Conservation (phyloP, 148 eudicot genomes). For the Talinum fruticosum region DNA sequence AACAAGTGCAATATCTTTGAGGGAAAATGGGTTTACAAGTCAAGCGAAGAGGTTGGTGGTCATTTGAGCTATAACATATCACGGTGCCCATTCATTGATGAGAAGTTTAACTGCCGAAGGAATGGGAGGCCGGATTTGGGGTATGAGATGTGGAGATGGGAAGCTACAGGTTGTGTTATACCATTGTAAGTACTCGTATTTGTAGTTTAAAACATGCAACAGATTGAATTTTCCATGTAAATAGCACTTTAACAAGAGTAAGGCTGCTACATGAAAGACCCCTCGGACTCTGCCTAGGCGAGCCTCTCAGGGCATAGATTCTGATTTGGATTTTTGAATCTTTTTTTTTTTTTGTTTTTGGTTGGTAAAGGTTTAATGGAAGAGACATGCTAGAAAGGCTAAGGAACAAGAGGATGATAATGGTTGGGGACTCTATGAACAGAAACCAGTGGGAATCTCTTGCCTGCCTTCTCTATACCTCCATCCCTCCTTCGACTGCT, state of each 20-base stretch:
- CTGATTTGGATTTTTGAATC: background rate
- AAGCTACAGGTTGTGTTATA: conserved; percentile 40
- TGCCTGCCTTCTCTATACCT: conserved; percentile 46
- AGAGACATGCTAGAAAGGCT: conserved; percentile 35
- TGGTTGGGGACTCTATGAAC: conserved; percentile 44
- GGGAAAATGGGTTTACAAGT: conserved; percentile 46
- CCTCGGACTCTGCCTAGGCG: background rate
- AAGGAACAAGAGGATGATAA: conserved; percentile 39
- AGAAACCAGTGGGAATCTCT: conserved; percentile 51
- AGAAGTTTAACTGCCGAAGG: conserved; percentile 44
- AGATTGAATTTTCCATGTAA: background rate
- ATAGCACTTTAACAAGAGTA: background rate
- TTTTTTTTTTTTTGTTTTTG: background rate
- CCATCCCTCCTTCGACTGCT: conserved; percentile 23
- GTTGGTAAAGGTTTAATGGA: conserved; percentile 34
- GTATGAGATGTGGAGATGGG: conserved; percentile 48
- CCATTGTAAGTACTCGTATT: conserved; percentile 32
- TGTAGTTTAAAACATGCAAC: background rate
- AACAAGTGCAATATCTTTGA: too few relatives aligned
- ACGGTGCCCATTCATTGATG: conserved; percentile 42
- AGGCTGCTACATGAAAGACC: too few relatives aligned
- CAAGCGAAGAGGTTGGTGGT: background rate
- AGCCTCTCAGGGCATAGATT: background rate
- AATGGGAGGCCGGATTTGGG: conserved; percentile 48
- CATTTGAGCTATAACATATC: conserved; percentile 19